These are phyloP conservation scores for Naganishia vishniacii DNA, from an alignment of 768 basidiomycete genomes.

Conservation along the genomic window DNA sequence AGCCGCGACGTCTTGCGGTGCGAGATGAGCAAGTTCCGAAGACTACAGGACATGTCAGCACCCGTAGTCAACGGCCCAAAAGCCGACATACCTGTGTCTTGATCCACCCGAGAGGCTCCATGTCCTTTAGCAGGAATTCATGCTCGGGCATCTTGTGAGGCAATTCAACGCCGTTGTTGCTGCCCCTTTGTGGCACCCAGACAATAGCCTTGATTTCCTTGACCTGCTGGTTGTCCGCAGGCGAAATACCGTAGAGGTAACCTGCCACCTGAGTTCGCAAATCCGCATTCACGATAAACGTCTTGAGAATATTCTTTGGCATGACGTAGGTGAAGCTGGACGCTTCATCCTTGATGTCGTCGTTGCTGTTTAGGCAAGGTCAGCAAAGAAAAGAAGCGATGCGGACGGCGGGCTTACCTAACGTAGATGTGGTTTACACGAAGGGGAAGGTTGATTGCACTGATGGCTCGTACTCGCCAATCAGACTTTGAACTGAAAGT, in stretches of 20 bases:
- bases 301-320: conserved; percentile 91
- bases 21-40: conserved; percentile 82
- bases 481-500: conserved; percentile 99
- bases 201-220: conserved; percentile 94
- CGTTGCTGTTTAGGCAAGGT: conserved; percentile 54
- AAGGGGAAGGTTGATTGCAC: conserved; percentile 88
- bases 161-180: conserved; percentile 88
- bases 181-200: conserved; percentile 97
- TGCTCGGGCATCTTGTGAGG: conserved; percentile 85
- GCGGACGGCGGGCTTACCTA: conserved; percentile 6
- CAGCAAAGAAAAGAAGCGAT: not conserved
- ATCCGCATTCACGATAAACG: conserved; percentile 88
- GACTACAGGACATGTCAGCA: conserved; percentile 25
- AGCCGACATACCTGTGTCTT: conserved; percentile 70
- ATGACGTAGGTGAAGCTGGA: conserved; percentile 90
- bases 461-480: conserved; percentile 98
- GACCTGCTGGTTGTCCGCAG: conserved; percentile 93
- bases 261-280: conserved; percentile 93
- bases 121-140: conserved; percentile 87
- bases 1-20: conserved; percentile 84
- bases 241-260: conserved; percentile 85
- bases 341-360: conserved; percentile 97
- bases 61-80: not conserved
- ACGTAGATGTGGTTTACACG: conserved; percentile 98
- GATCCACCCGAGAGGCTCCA: conserved; percentile 92